Base-by-base conservation (phyloP, 148 eudicot genomes). In the Arbutus unedo region DNA sequence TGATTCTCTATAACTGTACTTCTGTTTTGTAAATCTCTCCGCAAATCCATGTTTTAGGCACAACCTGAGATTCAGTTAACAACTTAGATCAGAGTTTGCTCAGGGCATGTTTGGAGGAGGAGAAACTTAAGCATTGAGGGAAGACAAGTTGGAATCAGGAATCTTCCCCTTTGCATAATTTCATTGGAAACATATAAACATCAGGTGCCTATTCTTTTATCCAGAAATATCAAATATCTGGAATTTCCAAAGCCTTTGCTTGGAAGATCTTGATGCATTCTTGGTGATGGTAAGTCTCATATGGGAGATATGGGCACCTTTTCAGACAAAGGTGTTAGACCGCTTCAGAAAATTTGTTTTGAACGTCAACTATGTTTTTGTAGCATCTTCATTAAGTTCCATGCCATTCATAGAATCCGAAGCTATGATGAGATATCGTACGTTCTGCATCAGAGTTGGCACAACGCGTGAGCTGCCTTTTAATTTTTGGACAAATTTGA, bases 171-270 rank as follows among this genome's bases (percentile, higher is more conserved):
- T 41, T 41, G 19, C n/a, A 14, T 70, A 31, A 31, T 70, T 70
- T 23, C 31, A 31, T 15, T 13, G 31, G 47, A 5, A 57, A 16
- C 15, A 15, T 14, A 16, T 11, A 57, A 57, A 16, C 62, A 57
- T 3, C 15, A 57, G 62, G 62, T 31, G 16, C 47, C 47, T 70
- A 41, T 70, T 14, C 74, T 70, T 70, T 70, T 47, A 14, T 25
- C 47, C 45, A 31, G 18, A 38, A 41, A 68, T 16, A 38, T 68
- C 41, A 0, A 45, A 38, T 38, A 38, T 70, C 47, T 41, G 19
- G 74, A 38, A 70, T 41, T 70, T 70, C 48, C 9, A 70, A 70
- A 70, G 74, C 74, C 74, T 70, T 43, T 41, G 48, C 14, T 41
- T 14, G n/a, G 14, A 70, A 41, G 74, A 41, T 41, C 2, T 60